Conservation (phyloP, 805 yeast genomes). For the Millerozyma acaciae region DNA sequence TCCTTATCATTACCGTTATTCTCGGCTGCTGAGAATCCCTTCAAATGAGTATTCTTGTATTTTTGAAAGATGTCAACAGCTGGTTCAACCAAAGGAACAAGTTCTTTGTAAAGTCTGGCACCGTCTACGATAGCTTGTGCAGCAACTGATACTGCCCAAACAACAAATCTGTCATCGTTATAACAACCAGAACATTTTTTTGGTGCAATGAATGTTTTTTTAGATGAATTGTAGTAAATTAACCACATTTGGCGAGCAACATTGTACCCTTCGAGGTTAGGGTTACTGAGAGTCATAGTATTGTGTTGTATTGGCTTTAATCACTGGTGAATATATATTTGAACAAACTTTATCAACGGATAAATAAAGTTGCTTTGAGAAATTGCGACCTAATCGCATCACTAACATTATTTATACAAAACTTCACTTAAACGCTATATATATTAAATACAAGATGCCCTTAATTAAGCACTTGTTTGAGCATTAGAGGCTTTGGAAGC, state of each 20-base stretch:
- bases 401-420: too few species aligned
- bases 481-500: background rate
- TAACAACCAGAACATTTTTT: slow-evolving; percentile 41
- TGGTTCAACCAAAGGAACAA: slow-evolving; percentile 50
- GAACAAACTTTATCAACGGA: too few species aligned
- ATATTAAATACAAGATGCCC: slow-evolving; percentile 1
- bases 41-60: slow-evolving; percentile 47
- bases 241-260: slow-evolving; percentile 41
- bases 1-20: slow-evolving; percentile 57
- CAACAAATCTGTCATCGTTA: slow-evolving; percentile 51
- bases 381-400: too few species aligned
- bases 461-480: too few species aligned
- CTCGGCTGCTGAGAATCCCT: slow-evolving; percentile 65
- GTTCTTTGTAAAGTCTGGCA: slow-evolving; percentile 48
- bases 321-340: too few species aligned
- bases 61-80: slow-evolving; percentile 47
- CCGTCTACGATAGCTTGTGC: slow-evolving; percentile 68
- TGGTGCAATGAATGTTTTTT: slow-evolving; percentile 38
- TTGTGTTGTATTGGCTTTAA: too few species aligned
- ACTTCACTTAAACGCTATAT: too few species aligned
- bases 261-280: slow-evolving; percentile 39
- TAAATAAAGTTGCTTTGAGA: too few species aligned
- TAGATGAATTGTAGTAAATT: slow-evolving; percentile 34
- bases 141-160: slow-evolving; percentile 69
- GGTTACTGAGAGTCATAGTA: slow-evolving; percentile 28